Conservation (phyloP, 208 protist genomes). For the Acanthamoeba lenticulata region DNA sequence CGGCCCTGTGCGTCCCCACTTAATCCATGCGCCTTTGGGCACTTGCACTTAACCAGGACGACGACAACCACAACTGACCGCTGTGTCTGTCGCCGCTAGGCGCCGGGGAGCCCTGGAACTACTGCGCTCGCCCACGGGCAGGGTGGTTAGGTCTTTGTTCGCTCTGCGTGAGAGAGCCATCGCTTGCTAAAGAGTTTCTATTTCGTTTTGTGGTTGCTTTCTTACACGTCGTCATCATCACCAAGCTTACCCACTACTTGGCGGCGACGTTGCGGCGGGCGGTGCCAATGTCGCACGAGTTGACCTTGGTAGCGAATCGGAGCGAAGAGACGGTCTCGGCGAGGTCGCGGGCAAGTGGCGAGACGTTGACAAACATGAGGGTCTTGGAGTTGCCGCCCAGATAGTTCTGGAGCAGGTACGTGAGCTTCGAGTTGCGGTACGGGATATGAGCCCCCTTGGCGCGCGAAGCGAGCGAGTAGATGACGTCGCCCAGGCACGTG, state of each 20-base stretch:
- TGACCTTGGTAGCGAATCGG: conserved; percentile 48
- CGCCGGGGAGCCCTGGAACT: too few species aligned
- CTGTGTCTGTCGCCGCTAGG: too few species aligned
- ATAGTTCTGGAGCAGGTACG: conserved; percentile 86
- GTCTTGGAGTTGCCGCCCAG: conserved; percentile 88
- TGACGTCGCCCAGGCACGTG: conserved; percentile 86
- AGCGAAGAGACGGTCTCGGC: conserved; percentile 71
- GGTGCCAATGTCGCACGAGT: conserved; percentile 39
- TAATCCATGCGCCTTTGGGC: too few species aligned
- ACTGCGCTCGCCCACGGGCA: too few species aligned
- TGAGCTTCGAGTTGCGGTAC: conserved; percentile 91
- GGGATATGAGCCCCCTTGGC: conserved; percentile 83
- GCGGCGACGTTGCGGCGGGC: neutral
- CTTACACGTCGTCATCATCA: too few species aligned
- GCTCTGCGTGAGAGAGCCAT: too few species aligned
- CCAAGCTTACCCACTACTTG: neutral
- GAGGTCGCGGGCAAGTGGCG: conserved; percentile 66
- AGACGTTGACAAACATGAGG: conserved; percentile 90
- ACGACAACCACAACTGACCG: too few species aligned
- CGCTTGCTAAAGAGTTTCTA: too few species aligned
- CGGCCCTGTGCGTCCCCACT: too few species aligned
- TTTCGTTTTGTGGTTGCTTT: too few species aligned
- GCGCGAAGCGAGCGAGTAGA: conserved; percentile 75
- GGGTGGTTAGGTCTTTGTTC: too few species aligned
- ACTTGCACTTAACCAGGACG: too few species aligned